Evolutionary conservation across 805 yeast species (phyloP).

Genomic region (Metschnikowia matae): DNA sequence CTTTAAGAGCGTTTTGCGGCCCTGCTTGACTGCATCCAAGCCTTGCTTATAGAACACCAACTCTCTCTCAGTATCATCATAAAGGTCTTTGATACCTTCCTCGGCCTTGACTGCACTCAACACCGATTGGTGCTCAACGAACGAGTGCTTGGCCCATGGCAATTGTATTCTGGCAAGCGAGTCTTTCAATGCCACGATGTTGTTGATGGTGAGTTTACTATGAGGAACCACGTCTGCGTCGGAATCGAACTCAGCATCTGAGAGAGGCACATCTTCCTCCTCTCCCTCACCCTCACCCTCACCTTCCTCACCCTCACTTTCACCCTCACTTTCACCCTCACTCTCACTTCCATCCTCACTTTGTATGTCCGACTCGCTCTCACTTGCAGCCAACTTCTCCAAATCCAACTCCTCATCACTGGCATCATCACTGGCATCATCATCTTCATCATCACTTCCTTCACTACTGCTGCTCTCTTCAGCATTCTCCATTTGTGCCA

Average conservation of each 20-base stretch:
- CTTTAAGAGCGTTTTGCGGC: slow-evolving; percentile 59
- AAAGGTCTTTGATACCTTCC: slow-evolving; percentile 72
- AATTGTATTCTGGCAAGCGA: slow-evolving; percentile 62
- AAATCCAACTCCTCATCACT: slow-evolving; percentile 48
- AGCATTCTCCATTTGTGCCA: slow-evolving; percentile 30
- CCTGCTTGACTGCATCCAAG: slow-evolving; percentile 73
- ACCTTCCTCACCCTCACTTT: slow-evolving; percentile 5
- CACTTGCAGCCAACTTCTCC: slow-evolving; percentile 9
- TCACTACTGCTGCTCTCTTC: slow-evolving; percentile 34
- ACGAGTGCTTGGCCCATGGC: slow-evolving; percentile 62
- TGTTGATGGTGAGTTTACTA: slow-evolving; percentile 85
- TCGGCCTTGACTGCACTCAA: slow-evolving; percentile 59
- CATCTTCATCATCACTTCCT: slow-evolving; percentile 39
- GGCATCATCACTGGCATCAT: slow-evolving; percentile 46
- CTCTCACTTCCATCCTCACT: slow-evolving; percentile 23
- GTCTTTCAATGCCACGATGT: slow-evolving; percentile 75
- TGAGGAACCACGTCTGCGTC: slow-evolving; percentile 94
- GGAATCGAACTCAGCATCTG: slow-evolving; percentile 88
- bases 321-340: slow-evolving; percentile 6
- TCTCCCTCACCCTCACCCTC: slow-evolving; percentile 31
- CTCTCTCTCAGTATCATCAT: slow-evolving; percentile 95
- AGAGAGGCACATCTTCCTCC: slow-evolving; percentile 78
- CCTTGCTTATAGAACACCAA: slow-evolving; percentile 94
- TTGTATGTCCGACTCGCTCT: slow-evolving; percentile 21
- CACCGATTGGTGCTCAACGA: slow-evolving; percentile 79